Percentiles rank a stretch among this genome's conserved stretches.
Conservation (phyloP, 495 filamentous ascomycete genomes). For the Aspergillus kassunensis region DNA sequence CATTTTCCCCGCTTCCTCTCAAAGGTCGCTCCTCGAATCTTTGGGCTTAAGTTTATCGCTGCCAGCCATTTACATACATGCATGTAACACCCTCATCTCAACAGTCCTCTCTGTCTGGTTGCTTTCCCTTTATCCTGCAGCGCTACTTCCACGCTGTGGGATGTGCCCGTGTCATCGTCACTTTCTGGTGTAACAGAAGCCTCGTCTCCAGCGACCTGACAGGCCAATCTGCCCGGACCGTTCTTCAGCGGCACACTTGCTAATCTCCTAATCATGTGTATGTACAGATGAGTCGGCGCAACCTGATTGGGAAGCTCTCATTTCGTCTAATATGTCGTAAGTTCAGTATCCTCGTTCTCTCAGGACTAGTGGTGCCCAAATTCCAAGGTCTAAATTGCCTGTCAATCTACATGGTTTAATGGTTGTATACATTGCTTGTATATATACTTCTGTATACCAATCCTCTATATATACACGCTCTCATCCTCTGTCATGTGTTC, state of each 20-base stretch:
- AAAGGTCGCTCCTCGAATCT: constrained; percentile 20
- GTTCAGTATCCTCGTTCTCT: constrained; percentile 31
- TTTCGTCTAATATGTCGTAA: constrained; percentile 51
- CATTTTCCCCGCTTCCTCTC: constrained; percentile 29
- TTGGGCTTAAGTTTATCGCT: constrained; percentile 12
- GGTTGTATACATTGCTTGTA: constrained; percentile 8
- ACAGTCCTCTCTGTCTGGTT: constrained; percentile 24
- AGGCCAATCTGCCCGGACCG: constrained; percentile 30
- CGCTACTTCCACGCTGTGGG: constrained; percentile 36
- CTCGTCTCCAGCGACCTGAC: constrained; percentile 34
- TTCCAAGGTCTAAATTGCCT: constrained; percentile 1
- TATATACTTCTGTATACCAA: constrained; percentile 13
- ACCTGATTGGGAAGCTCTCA: constrained; percentile 37
- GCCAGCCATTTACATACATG: constrained; percentile 18
- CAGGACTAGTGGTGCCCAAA: constrained; percentile 3
- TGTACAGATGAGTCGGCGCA: constrained; percentile 42
- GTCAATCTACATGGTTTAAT: constrained; percentile 2
- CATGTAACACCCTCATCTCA: constrained; percentile 23
- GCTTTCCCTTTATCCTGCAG: constrained; percentile 30
- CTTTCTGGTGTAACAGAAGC: constrained; percentile 39
- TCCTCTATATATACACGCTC: constrained; percentile 11
- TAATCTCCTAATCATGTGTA: constrained; percentile 41
- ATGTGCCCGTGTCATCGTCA: constrained; percentile 45
- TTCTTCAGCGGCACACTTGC: constrained; percentile 37
- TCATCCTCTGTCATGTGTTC: background rate